Evolutionary conservation across 129 eudicot genomes (phyloP), one percentile per base, ranked within the genome.

Genomic region (Ambrosia trifida): DNA sequence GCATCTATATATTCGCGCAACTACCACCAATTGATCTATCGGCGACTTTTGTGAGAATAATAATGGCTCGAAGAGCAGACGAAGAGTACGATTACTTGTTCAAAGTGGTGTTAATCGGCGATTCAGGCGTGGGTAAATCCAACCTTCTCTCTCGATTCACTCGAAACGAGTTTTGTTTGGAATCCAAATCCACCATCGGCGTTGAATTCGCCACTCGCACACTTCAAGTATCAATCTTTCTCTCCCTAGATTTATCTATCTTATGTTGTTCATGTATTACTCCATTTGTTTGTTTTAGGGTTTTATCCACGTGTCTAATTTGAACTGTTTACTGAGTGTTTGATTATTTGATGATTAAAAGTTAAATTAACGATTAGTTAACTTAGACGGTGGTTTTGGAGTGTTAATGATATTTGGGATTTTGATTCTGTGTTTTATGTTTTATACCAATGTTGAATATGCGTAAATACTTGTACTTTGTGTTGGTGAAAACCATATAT

Each of bases 161-260:
- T 1, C 4, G 56, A n/a, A 50, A 50, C 56, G 56, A 50, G 20
- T 50, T 50, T 16, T 50, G 56, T 50, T 50, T 50, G 56, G 56
- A 50, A 50, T 50, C 56, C 7, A 50, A 50, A 50, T 50, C 56
- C 56, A 50, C 56, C 56, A 50, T 50, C 56, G 56, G 56, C 56
- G 56, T 50, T 7, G 56, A 50, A n/a, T 50, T 50, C 56, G 56
- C 56, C 10, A 50, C 56, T 50, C 56, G 56, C 17, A 50, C 56
- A n/a, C 56, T 50, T 50, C 56, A 50, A 50, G 56, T 50, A 50
- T n/a, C 56, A n/a, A 10, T 47, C 52, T 47, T 5, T 47, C 13
- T 50, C 56, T 50, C 52, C 13, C 52, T 47, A 47, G 2, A 50
- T 3, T n/a, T 4, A 4, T 50, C 9, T 47, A 5, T n/a, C n/a